phyloP scores from a whole-genome alignment of 768 basidiomycete genomes.

The Lactarius indigo region DNA sequence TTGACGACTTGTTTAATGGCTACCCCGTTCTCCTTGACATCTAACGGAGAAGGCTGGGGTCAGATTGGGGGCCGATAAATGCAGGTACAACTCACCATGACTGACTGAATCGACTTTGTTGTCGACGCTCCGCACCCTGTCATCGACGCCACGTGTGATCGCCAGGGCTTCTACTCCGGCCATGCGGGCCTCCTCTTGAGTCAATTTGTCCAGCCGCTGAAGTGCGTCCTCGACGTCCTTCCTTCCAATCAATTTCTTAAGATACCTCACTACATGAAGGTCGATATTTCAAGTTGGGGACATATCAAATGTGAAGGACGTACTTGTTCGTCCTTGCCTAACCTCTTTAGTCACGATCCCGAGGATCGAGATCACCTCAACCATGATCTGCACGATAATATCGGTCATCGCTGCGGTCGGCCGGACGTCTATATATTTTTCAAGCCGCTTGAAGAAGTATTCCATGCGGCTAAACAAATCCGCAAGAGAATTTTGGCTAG shows the following conservation, averaged over 20 bases:
- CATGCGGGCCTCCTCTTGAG: neutral
- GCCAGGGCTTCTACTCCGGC: neutral
- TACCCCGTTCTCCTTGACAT: neutral
- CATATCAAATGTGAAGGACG: neutral
- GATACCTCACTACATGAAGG: neutral
- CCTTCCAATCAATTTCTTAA: neutral
- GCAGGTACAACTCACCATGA: neutral
- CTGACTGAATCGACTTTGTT: neutral
- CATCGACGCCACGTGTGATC: neutral
- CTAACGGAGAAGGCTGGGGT: neutral
- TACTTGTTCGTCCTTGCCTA: neutral
- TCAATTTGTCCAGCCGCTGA: neutral
- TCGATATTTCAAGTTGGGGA: neutral
- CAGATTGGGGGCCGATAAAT: neutral
- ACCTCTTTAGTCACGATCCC: too few relatives aligned
- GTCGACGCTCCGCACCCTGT: neutral
- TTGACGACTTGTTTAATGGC: neutral
- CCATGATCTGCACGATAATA: too few relatives aligned
- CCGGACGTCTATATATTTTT: too few relatives aligned
- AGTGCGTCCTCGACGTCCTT: neutral
- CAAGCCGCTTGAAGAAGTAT: too few relatives aligned
- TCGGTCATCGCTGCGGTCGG: too few relatives aligned
- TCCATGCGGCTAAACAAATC: too few relatives aligned
- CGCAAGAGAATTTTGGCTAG: too few relatives aligned
- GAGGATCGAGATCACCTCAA: too few relatives aligned